Percentiles rank a stretch among this genome's conserved stretches.
Evolutionary conservation across 1,139 yeast species (phyloP).

Genomic region (Pneumocystis wakefieldiae): DNA sequence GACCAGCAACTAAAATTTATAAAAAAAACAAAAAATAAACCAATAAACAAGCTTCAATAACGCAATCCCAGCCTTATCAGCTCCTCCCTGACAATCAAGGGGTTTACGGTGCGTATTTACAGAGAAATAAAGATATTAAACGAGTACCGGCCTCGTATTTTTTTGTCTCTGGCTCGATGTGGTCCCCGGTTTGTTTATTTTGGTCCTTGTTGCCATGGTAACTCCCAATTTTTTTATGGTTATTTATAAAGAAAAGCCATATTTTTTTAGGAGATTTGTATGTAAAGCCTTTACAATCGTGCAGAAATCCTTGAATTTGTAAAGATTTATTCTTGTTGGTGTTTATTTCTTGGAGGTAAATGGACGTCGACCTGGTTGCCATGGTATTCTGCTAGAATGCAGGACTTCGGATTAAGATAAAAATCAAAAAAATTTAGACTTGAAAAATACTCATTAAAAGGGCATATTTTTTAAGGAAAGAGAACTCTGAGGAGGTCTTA

Average conservation of each 20-base stretch:
- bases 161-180: too few relatives aligned
- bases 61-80: not conserved
- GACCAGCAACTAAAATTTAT: not conserved
- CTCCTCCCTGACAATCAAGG: not conserved
- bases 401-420: not conserved
- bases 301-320: not conserved
- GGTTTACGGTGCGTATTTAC: not conserved
- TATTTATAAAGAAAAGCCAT: not conserved
- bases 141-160: not conserved
- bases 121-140: not conserved
- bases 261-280: not conserved
- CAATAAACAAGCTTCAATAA: not conserved
- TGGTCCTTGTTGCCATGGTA: not conserved
- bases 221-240: not conserved
- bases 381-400: not conserved
- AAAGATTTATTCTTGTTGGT: not conserved
- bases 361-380: not conserved
- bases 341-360: too few relatives aligned
- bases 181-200: not conserved
- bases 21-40: not conserved
- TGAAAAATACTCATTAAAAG: not conserved
- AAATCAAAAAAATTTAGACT: not conserved
- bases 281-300: not conserved
- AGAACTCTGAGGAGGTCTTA: not conserved
- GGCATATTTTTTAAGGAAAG: not conserved